A percentile compares a stretch with the other conserved stretches of the same genome.
Evolutionary conservation across 2,329 filamentous ascomycete genomes (phyloP).

Genomic region (Clonostachys chloroleuca): DNA sequence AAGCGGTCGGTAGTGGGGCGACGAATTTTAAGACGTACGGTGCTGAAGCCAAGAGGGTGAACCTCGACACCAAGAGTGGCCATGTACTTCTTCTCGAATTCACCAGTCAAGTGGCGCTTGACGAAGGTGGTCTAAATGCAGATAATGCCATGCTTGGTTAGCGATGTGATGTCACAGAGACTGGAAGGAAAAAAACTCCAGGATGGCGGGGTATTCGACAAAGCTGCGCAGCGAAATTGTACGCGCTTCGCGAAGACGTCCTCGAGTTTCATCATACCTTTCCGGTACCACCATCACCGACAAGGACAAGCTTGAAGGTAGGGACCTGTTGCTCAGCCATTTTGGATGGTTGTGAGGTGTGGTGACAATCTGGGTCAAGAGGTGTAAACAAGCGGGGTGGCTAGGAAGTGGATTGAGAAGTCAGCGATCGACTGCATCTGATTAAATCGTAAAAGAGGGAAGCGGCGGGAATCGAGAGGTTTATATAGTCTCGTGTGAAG

Average conservation of each 20-base stretch:
- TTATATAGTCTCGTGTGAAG: neutral
- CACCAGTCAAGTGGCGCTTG: constrained; percentile 99
- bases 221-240: neutral
- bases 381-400: constrained; percentile 41
- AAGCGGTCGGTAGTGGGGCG: constrained; percentile 2
- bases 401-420: too few species aligned
- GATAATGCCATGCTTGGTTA: neutral
- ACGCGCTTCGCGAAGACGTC: neutral
- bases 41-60: constrained; percentile 95
- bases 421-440: too few species aligned
- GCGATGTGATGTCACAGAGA: neutral
- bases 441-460: neutral
- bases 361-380: constrained; percentile 2
- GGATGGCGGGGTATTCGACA: constrained; percentile 2
- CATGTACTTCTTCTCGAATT: constrained; percentile 99
- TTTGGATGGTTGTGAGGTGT: constrained; percentile 20
- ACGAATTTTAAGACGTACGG: constrained; percentile 61
- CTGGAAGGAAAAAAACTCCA: neutral
- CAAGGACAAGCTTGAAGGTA: constrained; percentile 99
- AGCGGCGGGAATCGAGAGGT: neutral
- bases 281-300: constrained; percentile 98
- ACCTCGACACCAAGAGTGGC: constrained; percentile 99
- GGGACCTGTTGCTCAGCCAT: constrained; percentile 65
- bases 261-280: constrained; percentile 58
- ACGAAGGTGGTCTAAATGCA: constrained; percentile 88